Evolutionary conservation across 2,329 filamentous ascomycete species (phyloP).

Genomic region (Ophiostoma australiae): DNA sequence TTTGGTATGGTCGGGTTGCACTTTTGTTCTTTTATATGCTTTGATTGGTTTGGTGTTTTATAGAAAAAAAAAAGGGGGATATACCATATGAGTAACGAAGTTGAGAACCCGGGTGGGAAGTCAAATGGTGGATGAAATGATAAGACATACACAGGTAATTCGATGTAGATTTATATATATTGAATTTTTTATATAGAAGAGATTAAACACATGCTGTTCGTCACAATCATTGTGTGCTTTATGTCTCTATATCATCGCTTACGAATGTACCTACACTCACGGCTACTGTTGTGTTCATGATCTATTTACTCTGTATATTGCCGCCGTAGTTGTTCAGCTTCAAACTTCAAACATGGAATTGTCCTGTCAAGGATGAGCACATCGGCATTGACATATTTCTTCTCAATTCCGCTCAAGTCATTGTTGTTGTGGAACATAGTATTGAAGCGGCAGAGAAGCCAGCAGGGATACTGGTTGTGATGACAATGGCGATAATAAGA

Average conservation of each 20-base stretch:
- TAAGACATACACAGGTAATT: too few species aligned
- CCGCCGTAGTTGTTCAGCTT: not conserved
- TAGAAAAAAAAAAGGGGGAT: constrained; percentile 1
- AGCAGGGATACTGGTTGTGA: not conserved
- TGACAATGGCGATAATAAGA: not conserved
- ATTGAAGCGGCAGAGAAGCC: not conserved
- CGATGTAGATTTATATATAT: too few species aligned
- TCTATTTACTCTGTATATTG: not conserved
- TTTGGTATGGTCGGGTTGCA: not conserved
- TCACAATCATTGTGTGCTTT: too few species aligned
- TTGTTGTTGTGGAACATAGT: not conserved
- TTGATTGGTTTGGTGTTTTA: not conserved
- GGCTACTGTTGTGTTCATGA: not conserved
- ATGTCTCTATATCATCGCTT: not conserved
- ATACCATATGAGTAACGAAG: not conserved
- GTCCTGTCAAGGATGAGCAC: not conserved
- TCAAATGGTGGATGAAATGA: too few species aligned
- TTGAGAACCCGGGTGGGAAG: not conserved
- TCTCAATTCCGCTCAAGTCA: not conserved
- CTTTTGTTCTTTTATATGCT: not conserved
- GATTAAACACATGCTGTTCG: too few species aligned
- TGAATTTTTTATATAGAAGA: too few species aligned
- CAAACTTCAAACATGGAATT: not conserved
- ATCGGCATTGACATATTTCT: not conserved
- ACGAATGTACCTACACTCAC: too few species aligned